Percentiles rank a stretch among this genome's conserved stretches.
Conservation (phyloP, 192 early-diverging fungal genomes). For the Neocallimastix lanati region DNA sequence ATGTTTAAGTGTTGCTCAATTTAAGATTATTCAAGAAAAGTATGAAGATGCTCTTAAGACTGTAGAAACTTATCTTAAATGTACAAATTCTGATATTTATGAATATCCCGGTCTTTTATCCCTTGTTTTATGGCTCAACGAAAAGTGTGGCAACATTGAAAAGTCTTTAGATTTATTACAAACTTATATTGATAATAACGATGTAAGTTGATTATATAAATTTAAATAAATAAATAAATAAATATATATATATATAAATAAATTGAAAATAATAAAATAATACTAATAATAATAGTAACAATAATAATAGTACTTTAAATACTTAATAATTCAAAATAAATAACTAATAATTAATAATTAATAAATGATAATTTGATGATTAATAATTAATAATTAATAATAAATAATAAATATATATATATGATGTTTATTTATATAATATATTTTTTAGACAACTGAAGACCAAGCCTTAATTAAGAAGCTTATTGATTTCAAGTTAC, state of each 20-base stretch:
- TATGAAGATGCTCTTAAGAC: conserved; percentile 23
- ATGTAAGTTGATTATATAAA: no score
- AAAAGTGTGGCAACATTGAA: conserved; percentile 34
- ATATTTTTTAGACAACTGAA: neutral
- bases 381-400: no score
- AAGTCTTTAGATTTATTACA: conserved; percentile 29
- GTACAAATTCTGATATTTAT: conserved; percentile 10
- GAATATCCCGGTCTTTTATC: conserved; percentile 48
- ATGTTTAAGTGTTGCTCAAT: conserved; percentile 42
- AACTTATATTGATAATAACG: conserved; percentile 4
- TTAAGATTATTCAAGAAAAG: conserved; percentile 26
- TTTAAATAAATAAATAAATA: no score
- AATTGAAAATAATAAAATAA: conserved; percentile 40
- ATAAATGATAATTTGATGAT: no score
- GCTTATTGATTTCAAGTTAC: conserved; percentile 48
- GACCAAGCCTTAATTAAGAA: conserved; percentile 30
- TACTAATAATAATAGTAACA: conserved; percentile 3
- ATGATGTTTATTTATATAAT: no score
- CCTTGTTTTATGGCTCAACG: conserved; percentile 51
- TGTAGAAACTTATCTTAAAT: conserved; percentile 17
- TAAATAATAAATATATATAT: no score
- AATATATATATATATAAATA: no score
- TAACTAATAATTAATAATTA: no score
- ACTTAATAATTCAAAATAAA: no score
- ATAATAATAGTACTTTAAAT: no score